phyloP scores from a whole-genome alignment of 2,329 filamentous ascomycete genomes.

The Furcasterigmium furcatum region DNA sequence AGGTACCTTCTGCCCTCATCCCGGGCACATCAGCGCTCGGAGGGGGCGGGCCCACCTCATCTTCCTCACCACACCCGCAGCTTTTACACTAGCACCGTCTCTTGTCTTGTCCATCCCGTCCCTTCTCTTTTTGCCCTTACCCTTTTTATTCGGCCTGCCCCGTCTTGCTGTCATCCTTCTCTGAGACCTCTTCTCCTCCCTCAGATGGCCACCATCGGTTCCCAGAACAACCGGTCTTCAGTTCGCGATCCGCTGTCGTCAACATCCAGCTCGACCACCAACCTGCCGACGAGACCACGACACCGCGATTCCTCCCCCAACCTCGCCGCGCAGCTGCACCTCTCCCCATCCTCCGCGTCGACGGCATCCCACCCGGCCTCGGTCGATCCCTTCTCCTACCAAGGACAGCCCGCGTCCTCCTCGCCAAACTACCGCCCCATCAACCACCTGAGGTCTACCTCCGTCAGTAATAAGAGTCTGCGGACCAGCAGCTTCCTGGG shows the following conservation, averaged over 20 bases:
- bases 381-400: conserved; percentile 6
- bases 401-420: conserved; percentile 3
- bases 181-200: conserved; percentile 2
- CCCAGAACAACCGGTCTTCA: conserved; percentile 11
- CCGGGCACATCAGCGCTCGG: no score
- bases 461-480: conserved; percentile 30
- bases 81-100: conserved; percentile 5
- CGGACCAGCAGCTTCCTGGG: conserved; percentile 50
- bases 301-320: conserved; percentile 1
- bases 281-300: background rate
- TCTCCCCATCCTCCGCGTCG: background rate
- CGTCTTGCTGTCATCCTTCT: conserved; percentile 8
- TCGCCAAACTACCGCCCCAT: conserved; percentile 9
- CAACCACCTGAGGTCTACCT: conserved; percentile 20
- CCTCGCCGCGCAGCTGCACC: background rate
- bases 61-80: conserved; percentile 11
- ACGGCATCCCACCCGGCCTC: background rate
- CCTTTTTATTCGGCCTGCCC: conserved; percentile 12
- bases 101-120: conserved; percentile 8
- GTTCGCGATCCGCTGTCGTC: conserved; percentile 11
- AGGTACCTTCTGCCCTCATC: conserved; percentile 8
- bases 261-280: conserved; percentile 3
- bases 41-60: conserved; percentile 4
- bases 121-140: conserved; percentile 5
- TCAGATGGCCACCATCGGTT: conserved; percentile 14